These are phyloP conservation scores for Rhododendron simsii DNA, from an alignment of 148 eudicot species.

Conservation along the genomic window DNA sequence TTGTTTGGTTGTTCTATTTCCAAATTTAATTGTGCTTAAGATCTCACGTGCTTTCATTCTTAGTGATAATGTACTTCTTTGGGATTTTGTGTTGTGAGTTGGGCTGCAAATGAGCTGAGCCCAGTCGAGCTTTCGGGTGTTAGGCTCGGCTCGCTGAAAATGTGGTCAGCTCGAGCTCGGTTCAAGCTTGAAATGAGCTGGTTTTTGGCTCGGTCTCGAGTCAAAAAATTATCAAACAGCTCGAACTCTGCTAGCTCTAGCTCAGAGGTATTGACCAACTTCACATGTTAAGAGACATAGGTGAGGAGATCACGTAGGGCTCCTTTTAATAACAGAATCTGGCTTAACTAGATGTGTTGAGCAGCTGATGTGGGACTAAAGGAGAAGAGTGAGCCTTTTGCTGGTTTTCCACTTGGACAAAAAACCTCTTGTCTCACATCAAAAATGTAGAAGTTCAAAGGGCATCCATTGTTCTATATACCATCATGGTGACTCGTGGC, in stretches of 20 bases:
- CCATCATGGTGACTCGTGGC: background rate
- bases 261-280: background rate
- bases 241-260: background rate
- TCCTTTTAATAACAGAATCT: background rate
- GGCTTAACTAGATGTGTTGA: background rate
- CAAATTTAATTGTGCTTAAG: too few relatives aligned
- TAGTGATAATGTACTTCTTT: background rate
- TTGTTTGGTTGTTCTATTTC: background rate
- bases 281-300: background rate
- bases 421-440: background rate
- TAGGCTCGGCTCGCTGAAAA: background rate
- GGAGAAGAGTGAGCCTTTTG: background rate
- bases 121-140: background rate
- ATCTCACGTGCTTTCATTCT: background rate
- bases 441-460: background rate
- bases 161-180: background rate
- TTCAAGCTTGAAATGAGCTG: background rate
- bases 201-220: background rate
- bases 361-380: background rate
- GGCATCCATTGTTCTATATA: background rate
- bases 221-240: background rate
- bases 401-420: background rate
- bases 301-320: background rate
- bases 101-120: background rate
- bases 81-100: background rate